Percentiles rank a stretch among this genome's conserved stretches.
Conservation (phyloP, 2,329 filamentous ascomycete genomes). For the Whalleya microplaca region DNA sequence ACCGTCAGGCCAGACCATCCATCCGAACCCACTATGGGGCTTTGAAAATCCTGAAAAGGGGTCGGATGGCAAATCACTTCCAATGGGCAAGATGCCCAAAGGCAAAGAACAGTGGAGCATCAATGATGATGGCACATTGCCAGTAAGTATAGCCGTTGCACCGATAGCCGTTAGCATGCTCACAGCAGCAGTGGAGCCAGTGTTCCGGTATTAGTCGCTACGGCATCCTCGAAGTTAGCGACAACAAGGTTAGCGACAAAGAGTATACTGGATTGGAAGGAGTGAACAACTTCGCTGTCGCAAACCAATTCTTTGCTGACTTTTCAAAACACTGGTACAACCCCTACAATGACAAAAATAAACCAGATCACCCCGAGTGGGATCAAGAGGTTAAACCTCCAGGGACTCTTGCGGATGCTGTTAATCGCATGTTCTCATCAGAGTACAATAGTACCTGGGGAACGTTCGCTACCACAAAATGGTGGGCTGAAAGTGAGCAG, state of each 20-base stretch:
- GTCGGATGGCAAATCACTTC: neutral
- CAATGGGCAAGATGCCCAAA: conserved; percentile 3
- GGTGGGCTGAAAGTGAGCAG: neutral
- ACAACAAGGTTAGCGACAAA: neutral
- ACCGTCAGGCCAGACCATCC: neutral
- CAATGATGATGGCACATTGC: neutral
- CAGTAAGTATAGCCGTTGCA: neutral
- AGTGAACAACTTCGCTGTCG: conserved; percentile 1
- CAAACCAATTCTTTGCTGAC: neutral
- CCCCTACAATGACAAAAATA: neutral
- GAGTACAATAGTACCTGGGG: conserved; percentile 11
- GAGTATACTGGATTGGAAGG: conserved; percentile 5
- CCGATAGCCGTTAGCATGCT: neutral
- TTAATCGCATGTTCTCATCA: conserved; percentile 11
- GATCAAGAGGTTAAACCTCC: too few relatives aligned
- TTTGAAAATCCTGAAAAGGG: conserved; percentile 12
- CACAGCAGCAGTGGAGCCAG: conserved; percentile 3
- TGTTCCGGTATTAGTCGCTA: conserved; percentile 7
- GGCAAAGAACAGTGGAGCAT: conserved; percentile 7
- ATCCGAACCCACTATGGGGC: conserved; percentile 12
- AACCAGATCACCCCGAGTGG: neutral
- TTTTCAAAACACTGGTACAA: neutral
- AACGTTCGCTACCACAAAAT: conserved; percentile 9
- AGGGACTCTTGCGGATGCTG: conserved; percentile 6
- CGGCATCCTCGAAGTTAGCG: too few relatives aligned